Conservation (phyloP, 345 rosid species). For the Acer negundo region DNA sequence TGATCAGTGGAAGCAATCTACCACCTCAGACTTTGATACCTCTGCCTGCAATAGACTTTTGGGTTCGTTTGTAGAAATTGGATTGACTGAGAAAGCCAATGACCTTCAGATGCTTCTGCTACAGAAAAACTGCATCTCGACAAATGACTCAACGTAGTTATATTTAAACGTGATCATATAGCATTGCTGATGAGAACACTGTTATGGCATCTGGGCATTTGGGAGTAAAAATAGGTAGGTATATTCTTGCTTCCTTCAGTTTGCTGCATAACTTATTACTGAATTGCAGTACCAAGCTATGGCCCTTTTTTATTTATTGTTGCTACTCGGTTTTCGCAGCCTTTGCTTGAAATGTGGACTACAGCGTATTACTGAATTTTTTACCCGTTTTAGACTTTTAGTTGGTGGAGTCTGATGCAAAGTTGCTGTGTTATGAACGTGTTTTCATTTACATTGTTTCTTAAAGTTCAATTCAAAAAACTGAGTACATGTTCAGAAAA, state of each 20-base stretch:
- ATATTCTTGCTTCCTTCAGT: neutral
- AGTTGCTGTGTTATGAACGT: too few species aligned
- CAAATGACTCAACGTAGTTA: constrained; percentile 17
- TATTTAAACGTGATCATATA: constrained; percentile 16
- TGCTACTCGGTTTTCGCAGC: neutral
- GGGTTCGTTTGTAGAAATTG: constrained; percentile 50
- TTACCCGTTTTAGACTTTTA: neutral
- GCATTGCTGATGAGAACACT: constrained; percentile 16
- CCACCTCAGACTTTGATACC: constrained; percentile 55
- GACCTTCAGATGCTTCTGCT: constrained; percentile 51
- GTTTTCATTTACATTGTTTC: too few species aligned
- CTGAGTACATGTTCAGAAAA: too few species aligned
- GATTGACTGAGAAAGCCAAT: constrained; percentile 50
- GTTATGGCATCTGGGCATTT: too few species aligned
- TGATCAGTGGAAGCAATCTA: constrained; percentile 79
- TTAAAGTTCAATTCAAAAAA: too few species aligned
- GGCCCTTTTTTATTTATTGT: neutral
- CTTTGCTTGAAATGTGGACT: neutral
- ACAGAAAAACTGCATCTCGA: constrained; percentile 40
- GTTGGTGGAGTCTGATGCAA: neutral
- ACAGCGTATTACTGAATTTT: too few species aligned
- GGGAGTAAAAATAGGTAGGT: neutral
- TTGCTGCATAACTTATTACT: neutral
- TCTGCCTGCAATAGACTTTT: constrained; percentile 59
- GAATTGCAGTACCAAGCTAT: constrained; percentile 1